Conservation (phyloP, 352 stramenopile genomes). For the Phytopythium delawarense region DNA sequence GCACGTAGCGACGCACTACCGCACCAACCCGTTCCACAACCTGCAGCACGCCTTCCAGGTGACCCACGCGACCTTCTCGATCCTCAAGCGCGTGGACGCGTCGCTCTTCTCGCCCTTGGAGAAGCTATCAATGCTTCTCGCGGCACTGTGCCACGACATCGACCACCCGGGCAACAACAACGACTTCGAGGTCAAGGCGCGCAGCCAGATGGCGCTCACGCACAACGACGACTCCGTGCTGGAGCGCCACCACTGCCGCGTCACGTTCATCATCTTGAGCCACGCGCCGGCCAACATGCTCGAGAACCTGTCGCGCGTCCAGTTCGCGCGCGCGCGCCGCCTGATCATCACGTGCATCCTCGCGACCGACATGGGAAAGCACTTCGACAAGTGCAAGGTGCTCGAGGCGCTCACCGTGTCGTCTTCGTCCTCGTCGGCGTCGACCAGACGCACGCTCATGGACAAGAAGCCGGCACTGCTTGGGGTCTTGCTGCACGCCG, state of each 20-base stretch:
- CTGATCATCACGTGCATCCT: constrained; percentile 67
- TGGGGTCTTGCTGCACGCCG: constrained; percentile 58
- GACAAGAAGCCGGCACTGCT: constrained; percentile 46
- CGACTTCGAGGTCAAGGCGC: constrained; percentile 73
- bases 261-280: constrained; percentile 68
- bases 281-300: constrained; percentile 58
- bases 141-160: constrained; percentile 66
- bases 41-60: constrained; percentile 74
- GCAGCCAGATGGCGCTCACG: constrained; percentile 66
- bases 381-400: constrained; percentile 69
- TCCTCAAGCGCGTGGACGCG: constrained; percentile 48
- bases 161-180: constrained; percentile 83
- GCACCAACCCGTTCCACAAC: constrained; percentile 71
- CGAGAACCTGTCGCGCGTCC: constrained; percentile 36
- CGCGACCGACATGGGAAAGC: constrained; percentile 70
- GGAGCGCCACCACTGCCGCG: constrained; percentile 74
- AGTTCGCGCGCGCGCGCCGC: constrained; percentile 45
- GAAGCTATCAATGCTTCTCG: constrained; percentile 23
- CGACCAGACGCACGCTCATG: constrained; percentile 17
- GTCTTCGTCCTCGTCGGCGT: constrained; percentile 24
- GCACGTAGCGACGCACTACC: constrained; percentile 55
- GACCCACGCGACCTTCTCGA: constrained; percentile 46
- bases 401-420: constrained; percentile 44
- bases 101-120: constrained; percentile 18
- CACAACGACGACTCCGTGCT: constrained; percentile 83